Conservation (phyloP, 2,329 filamentous ascomycete species). For the Botrytis squamosa region DNA sequence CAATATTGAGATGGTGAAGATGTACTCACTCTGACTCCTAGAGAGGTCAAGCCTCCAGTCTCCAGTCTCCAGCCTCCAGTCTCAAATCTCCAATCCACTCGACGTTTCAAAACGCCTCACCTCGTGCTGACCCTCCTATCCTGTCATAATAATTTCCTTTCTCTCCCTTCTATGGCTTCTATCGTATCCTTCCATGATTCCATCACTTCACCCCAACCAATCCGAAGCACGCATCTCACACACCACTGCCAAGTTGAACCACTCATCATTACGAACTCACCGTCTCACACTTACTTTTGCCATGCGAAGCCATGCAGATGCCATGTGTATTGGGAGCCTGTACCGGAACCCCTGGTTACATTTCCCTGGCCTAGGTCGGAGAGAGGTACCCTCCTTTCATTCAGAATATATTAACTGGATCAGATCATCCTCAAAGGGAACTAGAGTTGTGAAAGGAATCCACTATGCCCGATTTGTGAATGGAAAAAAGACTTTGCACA, state of each 20-base stretch:
- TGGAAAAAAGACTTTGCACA: too few relatives aligned
- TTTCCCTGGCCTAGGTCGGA: too few relatives aligned
- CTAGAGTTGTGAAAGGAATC: neutral
- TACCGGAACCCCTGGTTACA: neutral
- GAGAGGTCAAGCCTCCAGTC: too few relatives aligned
- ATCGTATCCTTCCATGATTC: neutral
- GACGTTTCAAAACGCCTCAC: neutral
- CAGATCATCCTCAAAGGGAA: neutral
- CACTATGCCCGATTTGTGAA: neutral
- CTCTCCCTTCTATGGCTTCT: neutral
- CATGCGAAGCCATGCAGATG: neutral
- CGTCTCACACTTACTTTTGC: neutral
- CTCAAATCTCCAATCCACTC: neutral
- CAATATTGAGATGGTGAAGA: too few relatives aligned
- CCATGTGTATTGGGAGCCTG: constrained; percentile 4
- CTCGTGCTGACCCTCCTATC: neutral
- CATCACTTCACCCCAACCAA: neutral
- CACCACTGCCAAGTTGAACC: neutral
- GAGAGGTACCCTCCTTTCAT: too few relatives aligned
- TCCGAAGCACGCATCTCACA: neutral
- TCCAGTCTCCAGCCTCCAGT: too few relatives aligned
- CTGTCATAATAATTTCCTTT: neutral
- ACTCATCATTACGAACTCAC: neutral
- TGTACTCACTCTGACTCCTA: too few relatives aligned
- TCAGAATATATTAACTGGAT: neutral